Percentiles rank a stretch among this genome's conserved stretches.
phyloP scores from a whole-genome alignment of 1,284 basidiomycete species.

The Neolentinus lepideus region DNA sequence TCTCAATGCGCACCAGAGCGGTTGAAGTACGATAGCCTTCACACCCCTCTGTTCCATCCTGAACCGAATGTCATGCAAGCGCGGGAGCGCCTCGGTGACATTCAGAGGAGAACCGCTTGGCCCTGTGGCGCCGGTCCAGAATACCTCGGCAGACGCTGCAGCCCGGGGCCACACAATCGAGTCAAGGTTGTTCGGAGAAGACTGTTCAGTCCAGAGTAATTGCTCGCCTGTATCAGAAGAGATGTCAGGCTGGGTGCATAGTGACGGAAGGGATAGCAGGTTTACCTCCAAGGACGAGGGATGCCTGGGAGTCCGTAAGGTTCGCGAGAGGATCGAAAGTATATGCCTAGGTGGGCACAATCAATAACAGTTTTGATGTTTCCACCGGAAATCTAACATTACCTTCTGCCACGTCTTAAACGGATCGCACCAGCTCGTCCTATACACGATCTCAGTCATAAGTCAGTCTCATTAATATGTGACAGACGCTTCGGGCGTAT shows the following conservation, averaged over 20 bases:
- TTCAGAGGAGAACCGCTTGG: slow-evolving; percentile 12
- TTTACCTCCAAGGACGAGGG: slow-evolving; percentile 42
- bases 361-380: not conserved
- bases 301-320: slow-evolving; percentile 25
- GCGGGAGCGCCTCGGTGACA: slow-evolving; percentile 39
- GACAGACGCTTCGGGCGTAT: not conserved
- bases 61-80: slow-evolving; percentile 58
- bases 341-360: slow-evolving; percentile 25
- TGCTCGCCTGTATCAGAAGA: slow-evolving; percentile 24
- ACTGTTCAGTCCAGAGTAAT: slow-evolving; percentile 52
- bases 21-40: slow-evolving; percentile 54
- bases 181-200: slow-evolving; percentile 45
- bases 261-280: not conserved
- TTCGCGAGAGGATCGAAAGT: slow-evolving; percentile 48
- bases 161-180: slow-evolving; percentile 54
- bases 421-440: slow-evolving; percentile 40
- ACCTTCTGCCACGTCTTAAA: slow-evolving; percentile 48
- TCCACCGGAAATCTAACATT: not conserved
- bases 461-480: slow-evolving; percentile 12
- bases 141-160: slow-evolving; percentile 51
- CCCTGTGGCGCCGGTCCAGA: slow-evolving; percentile 40
- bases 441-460: not conserved
- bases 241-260: not conserved
- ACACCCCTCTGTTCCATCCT: slow-evolving; percentile 58
- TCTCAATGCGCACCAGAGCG: slow-evolving; percentile 65